Evolutionary conservation across 2,329 filamentous ascomycete species (phyloP).

Genomic region (Pseudovirgaria hyperparasitica): DNA sequence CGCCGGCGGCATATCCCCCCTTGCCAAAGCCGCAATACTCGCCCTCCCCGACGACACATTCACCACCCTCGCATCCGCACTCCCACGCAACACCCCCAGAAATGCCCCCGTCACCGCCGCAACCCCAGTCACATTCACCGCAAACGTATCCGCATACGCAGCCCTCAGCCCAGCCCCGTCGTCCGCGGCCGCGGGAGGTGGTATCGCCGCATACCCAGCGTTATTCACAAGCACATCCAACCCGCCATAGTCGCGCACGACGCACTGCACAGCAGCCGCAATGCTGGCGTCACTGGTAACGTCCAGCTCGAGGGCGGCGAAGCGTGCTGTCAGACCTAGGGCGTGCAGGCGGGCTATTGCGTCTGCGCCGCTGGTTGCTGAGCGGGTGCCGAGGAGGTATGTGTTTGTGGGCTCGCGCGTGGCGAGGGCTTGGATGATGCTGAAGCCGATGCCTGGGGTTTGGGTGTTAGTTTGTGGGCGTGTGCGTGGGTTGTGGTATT

Average conservation of each 20-base stretch:
- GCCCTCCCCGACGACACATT: conserved; percentile 21
- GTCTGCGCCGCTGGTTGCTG: conserved; percentile 11
- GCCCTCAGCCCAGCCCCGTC: conserved; percentile 23
- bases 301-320: conserved; percentile 23
- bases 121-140: conserved; percentile 33
- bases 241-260: conserved; percentile 15
- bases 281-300: conserved; percentile 22
- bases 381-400: conserved; percentile 19
- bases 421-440: conserved; percentile 10
- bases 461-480: too few species aligned
- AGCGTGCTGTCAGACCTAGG: conserved; percentile 7
- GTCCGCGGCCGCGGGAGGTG: conserved; percentile 13
- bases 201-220: conserved; percentile 19
- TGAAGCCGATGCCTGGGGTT: conserved; percentile 9
- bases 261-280: conserved; percentile 17
- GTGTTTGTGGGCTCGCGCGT: conserved; percentile 10
- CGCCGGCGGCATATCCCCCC: conserved; percentile 15
- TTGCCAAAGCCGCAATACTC: conserved; percentile 10
- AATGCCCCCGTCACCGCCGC: conserved; percentile 21
- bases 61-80: conserved; percentile 15
- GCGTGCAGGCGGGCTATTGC: conserved; percentile 13
- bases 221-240: conserved; percentile 29
- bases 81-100: conserved; percentile 15
- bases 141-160: conserved; percentile 20
- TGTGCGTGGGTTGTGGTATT: too few species aligned